Conservation (phyloP, 257 asterid genomes). For the Solanum ossicruentum region DNA sequence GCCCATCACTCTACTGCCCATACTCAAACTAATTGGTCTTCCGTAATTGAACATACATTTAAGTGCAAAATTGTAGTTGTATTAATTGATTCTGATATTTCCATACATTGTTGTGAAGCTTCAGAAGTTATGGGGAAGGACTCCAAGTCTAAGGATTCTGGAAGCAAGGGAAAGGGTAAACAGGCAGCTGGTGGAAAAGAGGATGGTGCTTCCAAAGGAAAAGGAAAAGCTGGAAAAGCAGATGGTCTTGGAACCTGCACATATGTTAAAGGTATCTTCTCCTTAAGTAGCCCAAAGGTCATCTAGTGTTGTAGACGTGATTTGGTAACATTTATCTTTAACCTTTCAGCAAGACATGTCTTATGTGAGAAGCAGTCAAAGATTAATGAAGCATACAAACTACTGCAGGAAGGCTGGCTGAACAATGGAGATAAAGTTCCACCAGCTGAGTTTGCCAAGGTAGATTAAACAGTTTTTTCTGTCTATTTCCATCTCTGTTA, state of each 20-base stretch:
- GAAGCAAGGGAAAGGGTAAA: constrained; percentile 80
- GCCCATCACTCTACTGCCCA: neutral
- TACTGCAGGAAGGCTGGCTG: constrained; percentile 97
- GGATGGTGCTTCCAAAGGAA: constrained; percentile 70
- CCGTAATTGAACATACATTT: neutral
- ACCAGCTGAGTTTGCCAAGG: constrained; percentile 98
- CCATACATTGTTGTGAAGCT: neutral
- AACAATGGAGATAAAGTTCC: constrained; percentile 93
- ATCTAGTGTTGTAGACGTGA: neutral
- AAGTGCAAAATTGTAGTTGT: neutral
- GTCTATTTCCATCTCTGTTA: neutral
- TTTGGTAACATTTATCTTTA: neutral
- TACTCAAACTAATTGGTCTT: neutral
- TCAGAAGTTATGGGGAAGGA: neutral
- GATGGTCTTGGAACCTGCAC: constrained; percentile 96
- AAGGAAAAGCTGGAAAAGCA: constrained; percentile 72
- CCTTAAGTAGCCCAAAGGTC: neutral
- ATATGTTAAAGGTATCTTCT: constrained; percentile 72
- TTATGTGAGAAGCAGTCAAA: constrained; percentile 98
- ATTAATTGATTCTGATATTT: neutral
- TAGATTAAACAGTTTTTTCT: neutral
- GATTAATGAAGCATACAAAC: constrained; percentile 96
- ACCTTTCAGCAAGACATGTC: constrained; percentile 72
- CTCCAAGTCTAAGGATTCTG: constrained; percentile 42
- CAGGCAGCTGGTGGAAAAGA: constrained; percentile 85